phyloP scores from a whole-genome alignment of 2,329 filamentous ascomycete genomes.

The Aurifilum marmelostoma region DNA sequence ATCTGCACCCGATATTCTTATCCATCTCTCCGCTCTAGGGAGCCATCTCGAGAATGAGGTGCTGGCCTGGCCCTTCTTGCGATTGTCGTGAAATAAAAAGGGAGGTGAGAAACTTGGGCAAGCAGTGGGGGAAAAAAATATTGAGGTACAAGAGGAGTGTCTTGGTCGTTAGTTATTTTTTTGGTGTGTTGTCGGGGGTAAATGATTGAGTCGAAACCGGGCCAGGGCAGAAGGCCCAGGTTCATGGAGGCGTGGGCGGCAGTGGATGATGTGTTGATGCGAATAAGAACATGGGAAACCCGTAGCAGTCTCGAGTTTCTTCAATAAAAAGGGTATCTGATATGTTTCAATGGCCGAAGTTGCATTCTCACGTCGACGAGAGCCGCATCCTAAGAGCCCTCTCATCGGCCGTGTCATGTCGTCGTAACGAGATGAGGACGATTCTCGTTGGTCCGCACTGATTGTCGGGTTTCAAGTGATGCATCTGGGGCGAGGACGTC shows the following conservation, averaged over 20 bases:
- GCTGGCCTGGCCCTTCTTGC: constrained; percentile 5
- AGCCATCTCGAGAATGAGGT: constrained; percentile 22
- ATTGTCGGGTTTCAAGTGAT: constrained; percentile 27
- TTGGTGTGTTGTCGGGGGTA: constrained; percentile 22
- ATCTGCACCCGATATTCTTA: constrained; percentile 29
- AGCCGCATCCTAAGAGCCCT: constrained; percentile 24
- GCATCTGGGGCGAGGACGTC: constrained; percentile 19
- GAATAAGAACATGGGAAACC: constrained; percentile 20
- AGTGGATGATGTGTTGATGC: constrained; percentile 21
- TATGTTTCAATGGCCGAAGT: constrained; percentile 28
- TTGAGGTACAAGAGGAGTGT: constrained; percentile 23
- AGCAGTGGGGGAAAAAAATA: constrained; percentile 18
- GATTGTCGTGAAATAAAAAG: constrained; percentile 22
- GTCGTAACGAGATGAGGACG: constrained; percentile 31
- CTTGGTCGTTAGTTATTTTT: constrained; percentile 14
- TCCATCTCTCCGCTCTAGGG: constrained; percentile 21
- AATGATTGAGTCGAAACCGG: constrained; percentile 24
- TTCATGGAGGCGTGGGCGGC: constrained; percentile 19
- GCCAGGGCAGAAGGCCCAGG: neutral
- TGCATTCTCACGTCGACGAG: constrained; percentile 23
- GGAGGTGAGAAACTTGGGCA: constrained; percentile 19
- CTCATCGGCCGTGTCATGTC: constrained; percentile 26
- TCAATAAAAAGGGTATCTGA: constrained; percentile 28
- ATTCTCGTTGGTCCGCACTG: constrained; percentile 29
- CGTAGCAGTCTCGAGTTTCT: constrained; percentile 21